These are phyloP conservation scores for Tetrapisispora nanseiensis DNA, from an alignment of 805 yeast species.

Conservation along the genomic window DNA sequence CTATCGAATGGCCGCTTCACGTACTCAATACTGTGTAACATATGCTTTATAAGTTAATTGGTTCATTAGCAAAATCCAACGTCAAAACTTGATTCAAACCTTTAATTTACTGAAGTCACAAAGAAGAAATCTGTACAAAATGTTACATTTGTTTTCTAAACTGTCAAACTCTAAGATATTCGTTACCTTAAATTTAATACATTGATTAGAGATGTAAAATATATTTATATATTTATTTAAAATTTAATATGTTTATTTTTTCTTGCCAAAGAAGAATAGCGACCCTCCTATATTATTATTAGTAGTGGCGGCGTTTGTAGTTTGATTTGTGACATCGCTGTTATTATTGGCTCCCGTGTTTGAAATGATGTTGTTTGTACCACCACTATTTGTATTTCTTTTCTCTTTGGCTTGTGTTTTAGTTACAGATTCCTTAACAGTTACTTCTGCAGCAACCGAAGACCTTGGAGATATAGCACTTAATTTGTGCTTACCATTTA, in stretches of 20 bases:
- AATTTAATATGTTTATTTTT: conserved; percentile 1
- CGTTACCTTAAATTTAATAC: too few relatives aligned
- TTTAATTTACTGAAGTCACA: too few relatives aligned
- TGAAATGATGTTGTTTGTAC: neutral
- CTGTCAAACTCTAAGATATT: too few relatives aligned
- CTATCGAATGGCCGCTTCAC: too few relatives aligned
- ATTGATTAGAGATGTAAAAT: too few relatives aligned
- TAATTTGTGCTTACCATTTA: neutral
- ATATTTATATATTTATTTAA: too few relatives aligned
- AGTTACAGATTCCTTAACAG: neutral
- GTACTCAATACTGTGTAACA: too few relatives aligned
- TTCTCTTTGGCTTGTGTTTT: neutral
- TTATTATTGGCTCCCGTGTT: neutral
- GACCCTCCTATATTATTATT: neutral
- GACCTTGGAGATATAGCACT: conserved; percentile 13
- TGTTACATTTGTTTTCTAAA: too few relatives aligned
- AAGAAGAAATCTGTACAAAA: too few relatives aligned
- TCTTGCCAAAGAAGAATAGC: neutral
- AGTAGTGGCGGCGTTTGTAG: neutral
- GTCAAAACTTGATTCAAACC: too few relatives aligned
- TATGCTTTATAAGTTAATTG: too few relatives aligned
- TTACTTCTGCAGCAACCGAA: conserved; percentile 6
- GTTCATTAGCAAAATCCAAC: too few relatives aligned
- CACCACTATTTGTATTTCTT: neutral
- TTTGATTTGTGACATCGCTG: neutral